Base-by-base conservation (phyloP, 2,329 filamentous ascomycete genomes). In the Calycina herbarum region DNA sequence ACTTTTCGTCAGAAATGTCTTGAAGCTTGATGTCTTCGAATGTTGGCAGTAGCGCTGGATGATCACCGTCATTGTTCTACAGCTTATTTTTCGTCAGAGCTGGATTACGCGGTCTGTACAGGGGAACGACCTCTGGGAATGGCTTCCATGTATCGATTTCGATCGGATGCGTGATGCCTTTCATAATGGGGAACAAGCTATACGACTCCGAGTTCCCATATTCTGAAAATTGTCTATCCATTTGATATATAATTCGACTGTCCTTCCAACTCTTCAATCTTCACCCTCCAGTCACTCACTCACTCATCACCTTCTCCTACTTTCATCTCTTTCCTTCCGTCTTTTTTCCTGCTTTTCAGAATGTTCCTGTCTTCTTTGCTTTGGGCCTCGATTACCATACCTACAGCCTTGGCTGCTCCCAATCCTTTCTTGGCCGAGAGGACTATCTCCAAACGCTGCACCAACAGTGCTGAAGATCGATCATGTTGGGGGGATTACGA, bases 401-500 rank as follows among this genome's bases (percentile, higher is more conserved):
- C 60, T 17, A 13, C 67, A 35, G 33, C 7, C 7, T 35, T 35
- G 33, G 48, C 40, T 68, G 17, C 48, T 66, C 3, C 62, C 62
- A 29, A 67, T 35, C 33, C 33, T 35, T 35, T 35, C 4, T 35
- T 65, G 40, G 42, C 45, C 66, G 10, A 60, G 60, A 70, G 69
- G 63, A 60, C 65, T 58, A 35, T 35, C 33, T 35, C 33, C 33
- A 35, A 35, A 35, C 33, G 33, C 5, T 72, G 71, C 57, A 61
- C 61, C 20, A 67, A 73, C 57, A 67, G 67, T 35, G 69, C 72
- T 15, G 62, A 56, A 29, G 71, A 72, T 45, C 61, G 73, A 59
- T 68, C 67, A n/a, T 72, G 72, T 51, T 83, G 83, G 83, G 82
- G 82, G 3, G 17, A 48, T 8, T 48, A 35, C 33, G 33, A 35